phyloP scores from a whole-genome alignment of 2,329 filamentous ascomycete species.

The Phialophora verrucosa region DNA sequence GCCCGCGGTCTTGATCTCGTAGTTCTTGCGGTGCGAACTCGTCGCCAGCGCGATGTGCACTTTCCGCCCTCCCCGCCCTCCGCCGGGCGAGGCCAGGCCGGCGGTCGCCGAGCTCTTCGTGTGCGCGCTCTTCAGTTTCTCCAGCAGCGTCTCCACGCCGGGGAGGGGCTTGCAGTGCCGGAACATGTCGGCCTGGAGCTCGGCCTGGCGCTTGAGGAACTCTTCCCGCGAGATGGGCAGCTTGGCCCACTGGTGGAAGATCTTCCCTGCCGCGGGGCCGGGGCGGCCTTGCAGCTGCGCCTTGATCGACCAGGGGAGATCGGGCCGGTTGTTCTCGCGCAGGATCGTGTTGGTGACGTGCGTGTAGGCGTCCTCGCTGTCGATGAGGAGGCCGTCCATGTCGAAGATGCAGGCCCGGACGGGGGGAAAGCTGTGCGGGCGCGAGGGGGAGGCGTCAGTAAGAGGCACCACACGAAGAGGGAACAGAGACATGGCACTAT shows the following conservation, averaged over 20 bases:
- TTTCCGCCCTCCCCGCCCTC: conserved; percentile 45
- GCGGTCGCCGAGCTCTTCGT: conserved; percentile 44
- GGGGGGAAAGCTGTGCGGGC: conserved; percentile 65
- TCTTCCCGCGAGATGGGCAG: conserved; percentile 76
- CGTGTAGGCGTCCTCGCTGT: conserved; percentile 91
- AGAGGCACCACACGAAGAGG: background rate
- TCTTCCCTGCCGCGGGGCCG: conserved; percentile 61
- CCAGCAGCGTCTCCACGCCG: conserved; percentile 73
- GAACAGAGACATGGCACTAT: background rate
- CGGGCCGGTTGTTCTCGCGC: conserved; percentile 71
- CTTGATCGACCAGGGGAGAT: conserved; percentile 92
- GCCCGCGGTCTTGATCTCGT: conserved; percentile 73
- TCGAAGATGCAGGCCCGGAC: conserved; percentile 94
- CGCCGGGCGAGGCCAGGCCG: conserved; percentile 31
- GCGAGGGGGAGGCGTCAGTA: too few species aligned
- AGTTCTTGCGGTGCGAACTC: conserved; percentile 74
- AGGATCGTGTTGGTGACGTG: conserved; percentile 82
- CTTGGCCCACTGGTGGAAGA: conserved; percentile 81
- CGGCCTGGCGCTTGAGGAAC: conserved; percentile 65
- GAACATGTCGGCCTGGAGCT: conserved; percentile 74
- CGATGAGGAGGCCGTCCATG: conserved; percentile 95
- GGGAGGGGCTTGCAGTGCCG: conserved; percentile 76
- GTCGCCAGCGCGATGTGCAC: conserved; percentile 88
- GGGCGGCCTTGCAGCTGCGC: conserved; percentile 78
- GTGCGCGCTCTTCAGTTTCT: conserved; percentile 52